Conservation (phyloP, 2,329 filamentous ascomycete species). For the Penicillium palitans region DNA sequence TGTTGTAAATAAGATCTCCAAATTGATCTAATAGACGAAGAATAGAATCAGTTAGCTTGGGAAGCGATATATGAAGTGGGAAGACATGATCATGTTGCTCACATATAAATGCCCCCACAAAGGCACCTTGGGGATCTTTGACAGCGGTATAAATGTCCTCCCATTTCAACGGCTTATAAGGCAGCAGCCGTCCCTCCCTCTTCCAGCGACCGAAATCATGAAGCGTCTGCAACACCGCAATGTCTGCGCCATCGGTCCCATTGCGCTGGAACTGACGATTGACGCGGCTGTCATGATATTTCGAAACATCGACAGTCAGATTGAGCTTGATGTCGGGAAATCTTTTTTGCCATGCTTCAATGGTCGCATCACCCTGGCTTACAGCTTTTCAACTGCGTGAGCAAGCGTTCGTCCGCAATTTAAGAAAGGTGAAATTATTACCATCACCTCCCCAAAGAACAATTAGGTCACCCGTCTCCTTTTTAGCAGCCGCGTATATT, state of each 20-base stretch:
- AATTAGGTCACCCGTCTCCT: constrained; percentile 35
- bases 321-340: constrained; percentile 56
- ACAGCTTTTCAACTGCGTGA: not conserved
- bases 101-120: not conserved
- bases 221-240: constrained; percentile 41
- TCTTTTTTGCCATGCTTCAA: constrained; percentile 38
- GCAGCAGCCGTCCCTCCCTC: constrained; percentile 43
- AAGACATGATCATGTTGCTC: not conserved
- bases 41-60: not conserved
- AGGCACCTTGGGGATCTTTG: constrained; percentile 1
- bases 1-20: not conserved
- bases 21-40: not conserved
- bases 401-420: not conserved
- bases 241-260: constrained; percentile 47
- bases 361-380: not conserved
- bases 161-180: constrained; percentile 3
- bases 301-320: constrained; percentile 57
- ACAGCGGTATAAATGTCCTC: not conserved
- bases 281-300: constrained; percentile 53
- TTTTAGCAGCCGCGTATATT: constrained; percentile 52
- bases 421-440: constrained; percentile 1
- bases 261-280: constrained; percentile 47
- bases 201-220: constrained; percentile 55
- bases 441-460: constrained; percentile 27
- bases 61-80: not conserved